A percentile compares a stretch with the other conserved stretches of the same genome.
phyloP scores from a whole-genome alignment of 75 land plant species.

The Pinus tabuliformis region DNA sequence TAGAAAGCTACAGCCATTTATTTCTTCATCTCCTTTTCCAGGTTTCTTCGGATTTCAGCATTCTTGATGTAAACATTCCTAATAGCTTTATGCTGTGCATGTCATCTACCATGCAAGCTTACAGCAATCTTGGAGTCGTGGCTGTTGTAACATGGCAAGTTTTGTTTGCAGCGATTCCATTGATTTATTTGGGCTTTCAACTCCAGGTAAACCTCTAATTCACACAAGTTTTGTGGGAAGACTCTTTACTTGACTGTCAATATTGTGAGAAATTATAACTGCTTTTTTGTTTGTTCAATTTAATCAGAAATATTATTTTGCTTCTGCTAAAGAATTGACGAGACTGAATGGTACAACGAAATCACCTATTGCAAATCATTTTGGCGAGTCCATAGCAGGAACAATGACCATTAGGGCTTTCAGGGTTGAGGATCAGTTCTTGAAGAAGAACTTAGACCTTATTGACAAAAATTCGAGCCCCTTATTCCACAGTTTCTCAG shows the following conservation, averaged over 20 bases:
- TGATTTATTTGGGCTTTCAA: constrained; percentile 12
- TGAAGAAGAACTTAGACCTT: constrained; percentile 25
- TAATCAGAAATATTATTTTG: constrained; percentile 28
- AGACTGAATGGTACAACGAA: constrained; percentile 43
- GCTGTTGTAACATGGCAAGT: constrained; percentile 38
- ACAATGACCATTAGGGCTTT: constrained; percentile 45
- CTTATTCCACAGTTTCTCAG: constrained; percentile 38
- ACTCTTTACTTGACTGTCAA: too few relatives aligned
- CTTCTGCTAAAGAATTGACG: constrained; percentile 37
- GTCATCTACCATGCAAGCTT: constrained; percentile 8
- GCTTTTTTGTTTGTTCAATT: background rate
- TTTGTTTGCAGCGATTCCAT: constrained; percentile 27
- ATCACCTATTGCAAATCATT: constrained; percentile 40
- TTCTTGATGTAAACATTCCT: constrained; percentile 34
- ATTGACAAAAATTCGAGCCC: constrained; percentile 32
- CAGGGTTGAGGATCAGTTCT: constrained; percentile 22
- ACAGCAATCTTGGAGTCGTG: constrained; percentile 25
- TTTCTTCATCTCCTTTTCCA: background rate
- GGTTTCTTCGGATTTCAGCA: constrained; percentile 32
- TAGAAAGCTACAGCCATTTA: background rate
- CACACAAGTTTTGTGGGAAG: background rate
- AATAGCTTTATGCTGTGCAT: constrained; percentile 7
- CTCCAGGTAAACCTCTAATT: constrained; percentile 27
- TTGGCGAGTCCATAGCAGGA: constrained; percentile 35
- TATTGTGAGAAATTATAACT: too few relatives aligned